A percentile compares a stretch with the other conserved stretches of the same genome.
Conservation (phyloP, 2,329 filamentous ascomycete genomes). For the Pseudogymnoascus sp. region DNA sequence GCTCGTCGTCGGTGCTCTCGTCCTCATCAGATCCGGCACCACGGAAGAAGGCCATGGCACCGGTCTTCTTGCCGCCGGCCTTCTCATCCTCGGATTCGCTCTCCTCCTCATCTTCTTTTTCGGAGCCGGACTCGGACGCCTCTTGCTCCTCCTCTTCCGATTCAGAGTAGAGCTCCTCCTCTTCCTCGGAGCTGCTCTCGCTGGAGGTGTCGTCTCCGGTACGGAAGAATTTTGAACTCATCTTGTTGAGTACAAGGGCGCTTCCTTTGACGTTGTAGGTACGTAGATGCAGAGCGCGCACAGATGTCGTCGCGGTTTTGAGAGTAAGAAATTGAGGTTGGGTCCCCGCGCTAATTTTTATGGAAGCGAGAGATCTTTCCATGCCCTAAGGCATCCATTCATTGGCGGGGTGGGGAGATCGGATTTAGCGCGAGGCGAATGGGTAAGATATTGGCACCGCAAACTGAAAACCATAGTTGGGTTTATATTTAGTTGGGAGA, state of each 20-base stretch:
- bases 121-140: conserved; percentile 35
- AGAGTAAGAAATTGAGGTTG: conserved; percentile 11
- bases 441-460: background rate
- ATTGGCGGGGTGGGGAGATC: conserved; percentile 7
- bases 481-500: background rate
- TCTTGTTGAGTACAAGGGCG: conserved; percentile 12
- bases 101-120: conserved; percentile 48
- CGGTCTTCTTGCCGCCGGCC: conserved; percentile 57
- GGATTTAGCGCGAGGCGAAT: conserved; percentile 5
- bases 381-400: conserved; percentile 13
- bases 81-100: conserved; percentile 53
- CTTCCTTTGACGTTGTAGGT: conserved; percentile 13
- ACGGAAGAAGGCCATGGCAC: conserved; percentile 78
- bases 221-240: conserved; percentile 13
- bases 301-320: conserved; percentile 12
- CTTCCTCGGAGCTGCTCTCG: conserved; percentile 87
- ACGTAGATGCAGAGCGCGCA: conserved; percentile 12
- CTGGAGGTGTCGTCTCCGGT: conserved; percentile 69
- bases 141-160: conserved; percentile 59
- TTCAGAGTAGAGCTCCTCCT: conserved; percentile 87
- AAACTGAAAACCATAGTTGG: conserved; percentile 1
- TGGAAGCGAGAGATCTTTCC: conserved; percentile 13
- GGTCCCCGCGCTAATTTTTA: conserved; percentile 14
- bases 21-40: conserved; percentile 67
- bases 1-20: conserved; percentile 78